Evolutionary conservation across 2,329 filamentous ascomycete genomes (phyloP).

Genomic region (Reticulascus tulasneorum): DNA sequence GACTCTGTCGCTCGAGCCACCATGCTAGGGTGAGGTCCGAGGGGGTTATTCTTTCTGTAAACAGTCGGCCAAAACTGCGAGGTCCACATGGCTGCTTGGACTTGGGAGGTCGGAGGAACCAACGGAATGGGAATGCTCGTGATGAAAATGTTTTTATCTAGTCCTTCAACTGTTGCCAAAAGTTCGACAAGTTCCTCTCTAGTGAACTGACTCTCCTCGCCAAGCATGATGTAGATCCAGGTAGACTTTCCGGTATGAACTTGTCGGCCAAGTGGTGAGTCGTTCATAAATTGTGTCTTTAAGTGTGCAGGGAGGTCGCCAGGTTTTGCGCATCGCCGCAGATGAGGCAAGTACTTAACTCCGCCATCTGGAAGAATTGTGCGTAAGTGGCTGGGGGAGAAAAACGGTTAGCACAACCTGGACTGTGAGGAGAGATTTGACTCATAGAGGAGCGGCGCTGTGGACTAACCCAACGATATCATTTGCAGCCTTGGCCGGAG

Average conservation of each 20-base stretch:
- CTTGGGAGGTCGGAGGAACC: slow-evolving; percentile 68
- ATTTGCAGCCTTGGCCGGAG: slow-evolving; percentile 69
- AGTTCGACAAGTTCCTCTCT: slow-evolving; percentile 47
- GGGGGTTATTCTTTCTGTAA: slow-evolving; percentile 83
- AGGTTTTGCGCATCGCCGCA: slow-evolving; percentile 72
- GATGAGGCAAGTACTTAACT: slow-evolving; percentile 64
- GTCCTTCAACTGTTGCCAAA: slow-evolving; percentile 45
- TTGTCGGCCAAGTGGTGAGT: slow-evolving; percentile 47
- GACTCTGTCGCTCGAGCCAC: slow-evolving; percentile 67
- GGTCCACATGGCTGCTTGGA: slow-evolving; percentile 72
- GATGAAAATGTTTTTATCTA: slow-evolving; percentile 52
- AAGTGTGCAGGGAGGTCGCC: slow-evolving; percentile 63
- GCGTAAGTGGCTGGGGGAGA: slow-evolving; percentile 37
- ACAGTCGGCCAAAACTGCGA: slow-evolving; percentile 78
- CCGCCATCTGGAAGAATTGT: slow-evolving; percentile 55
- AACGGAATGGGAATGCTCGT: slow-evolving; percentile 65
- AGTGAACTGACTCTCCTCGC: slow-evolving; percentile 47
- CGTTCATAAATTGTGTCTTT: slow-evolving; percentile 58
- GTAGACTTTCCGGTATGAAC: slow-evolving; percentile 58
- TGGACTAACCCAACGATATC: slow-evolving; percentile 65
- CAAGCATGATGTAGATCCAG: slow-evolving; percentile 56
- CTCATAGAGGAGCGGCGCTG: too few species aligned
- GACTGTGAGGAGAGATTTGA: slow-evolving; percentile 3
- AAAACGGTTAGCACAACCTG: slow-evolving; percentile 20
- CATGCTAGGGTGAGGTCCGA: slow-evolving; percentile 76